Conservation (phyloP, 2,329 filamentous ascomycete genomes). For the Neopestalotiopsis sp. region DNA sequence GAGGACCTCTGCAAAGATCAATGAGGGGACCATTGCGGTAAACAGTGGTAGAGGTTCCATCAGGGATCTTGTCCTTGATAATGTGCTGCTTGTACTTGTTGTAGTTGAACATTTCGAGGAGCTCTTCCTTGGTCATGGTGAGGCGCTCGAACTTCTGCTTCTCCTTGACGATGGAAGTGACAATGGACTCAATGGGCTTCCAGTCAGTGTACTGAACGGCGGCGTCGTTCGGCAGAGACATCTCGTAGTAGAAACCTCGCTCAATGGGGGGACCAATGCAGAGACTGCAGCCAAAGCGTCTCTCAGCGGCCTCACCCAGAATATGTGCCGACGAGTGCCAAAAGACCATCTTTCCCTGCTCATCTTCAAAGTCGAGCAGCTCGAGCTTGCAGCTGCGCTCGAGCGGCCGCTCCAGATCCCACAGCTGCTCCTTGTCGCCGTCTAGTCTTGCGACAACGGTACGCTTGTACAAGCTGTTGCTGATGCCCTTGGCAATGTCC, state of each 20-base stretch:
- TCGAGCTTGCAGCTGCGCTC: slow-evolving; percentile 87
- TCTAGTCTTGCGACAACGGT: slow-evolving; percentile 87
- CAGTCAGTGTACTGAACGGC: slow-evolving; percentile 79
- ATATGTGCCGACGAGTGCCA: slow-evolving; percentile 98
- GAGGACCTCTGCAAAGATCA: slow-evolving; percentile 92
- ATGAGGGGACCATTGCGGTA: slow-evolving; percentile 94
- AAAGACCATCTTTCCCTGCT: slow-evolving; percentile 88
- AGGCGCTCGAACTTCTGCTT: slow-evolving; percentile 94
- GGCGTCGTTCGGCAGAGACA: slow-evolving; percentile 76
- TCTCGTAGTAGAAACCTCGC: slow-evolving; percentile 97
- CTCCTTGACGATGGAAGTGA: slow-evolving; percentile 88
- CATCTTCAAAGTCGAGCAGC: slow-evolving; percentile 77
- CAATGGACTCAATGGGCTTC: slow-evolving; percentile 82
- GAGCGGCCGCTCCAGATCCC: slow-evolving; percentile 90
- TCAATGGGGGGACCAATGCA: slow-evolving; percentile 93
- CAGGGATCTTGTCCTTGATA: slow-evolving; percentile 88
- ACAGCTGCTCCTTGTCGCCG: slow-evolving; percentile 72
- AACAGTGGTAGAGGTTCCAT: slow-evolving; percentile 90
- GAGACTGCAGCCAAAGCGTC: slow-evolving; percentile 84
- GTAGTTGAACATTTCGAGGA: slow-evolving; percentile 95
- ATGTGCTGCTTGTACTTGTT: slow-evolving; percentile 99
- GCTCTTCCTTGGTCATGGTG: slow-evolving; percentile 85
- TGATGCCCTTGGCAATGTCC: slow-evolving; percentile 78
- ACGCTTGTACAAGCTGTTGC: slow-evolving; percentile 83
- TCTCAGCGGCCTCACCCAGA: slow-evolving; percentile 90